Conservation (phyloP, 2,329 filamentous ascomycete genomes). For the Chalaropsis ovoidea region DNA sequence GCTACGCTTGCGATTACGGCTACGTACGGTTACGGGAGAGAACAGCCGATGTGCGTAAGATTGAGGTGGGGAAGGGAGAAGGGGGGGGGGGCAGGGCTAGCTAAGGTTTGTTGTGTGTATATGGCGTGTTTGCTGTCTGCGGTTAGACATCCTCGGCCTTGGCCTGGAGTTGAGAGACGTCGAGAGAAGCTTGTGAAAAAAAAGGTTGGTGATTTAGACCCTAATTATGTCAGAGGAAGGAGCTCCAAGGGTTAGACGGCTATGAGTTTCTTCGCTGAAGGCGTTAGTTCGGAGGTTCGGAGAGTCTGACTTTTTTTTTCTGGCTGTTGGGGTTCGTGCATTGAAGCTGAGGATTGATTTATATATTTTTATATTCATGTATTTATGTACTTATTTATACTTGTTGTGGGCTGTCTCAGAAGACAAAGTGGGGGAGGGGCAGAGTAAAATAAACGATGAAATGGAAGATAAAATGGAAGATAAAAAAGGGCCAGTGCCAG, state of each 20-base stretch:
- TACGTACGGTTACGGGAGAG: background rate
- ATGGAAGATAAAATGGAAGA: background rate
- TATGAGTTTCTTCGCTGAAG: background rate
- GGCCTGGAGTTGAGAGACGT: too few relatives aligned
- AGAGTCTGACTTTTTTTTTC: slow-evolving; percentile 3
- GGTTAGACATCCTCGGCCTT: too few relatives aligned
- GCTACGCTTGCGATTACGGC: background rate
- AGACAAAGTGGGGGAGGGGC: background rate
- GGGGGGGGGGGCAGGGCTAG: background rate
- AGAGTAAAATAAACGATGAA: background rate
- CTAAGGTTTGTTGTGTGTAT: background rate
- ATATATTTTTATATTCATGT: background rate
- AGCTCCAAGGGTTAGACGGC: background rate
- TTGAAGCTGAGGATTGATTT: background rate
- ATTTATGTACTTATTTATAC: background rate
- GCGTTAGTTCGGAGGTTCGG: slow-evolving; percentile 20
- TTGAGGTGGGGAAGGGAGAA: background rate
- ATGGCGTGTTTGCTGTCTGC: background rate
- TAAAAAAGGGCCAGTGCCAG: slow-evolving; percentile 4
- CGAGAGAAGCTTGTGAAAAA: too few relatives aligned
- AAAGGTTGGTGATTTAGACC: background rate
- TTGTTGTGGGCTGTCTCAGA: background rate
- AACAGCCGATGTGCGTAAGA: slow-evolving; percentile 1
- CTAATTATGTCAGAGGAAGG: background rate
- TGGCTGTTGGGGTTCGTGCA: background rate